Evolutionary conservation across 177 flowering plant genomes (phyloP).

Genomic region (Vitis hybrid): DNA sequence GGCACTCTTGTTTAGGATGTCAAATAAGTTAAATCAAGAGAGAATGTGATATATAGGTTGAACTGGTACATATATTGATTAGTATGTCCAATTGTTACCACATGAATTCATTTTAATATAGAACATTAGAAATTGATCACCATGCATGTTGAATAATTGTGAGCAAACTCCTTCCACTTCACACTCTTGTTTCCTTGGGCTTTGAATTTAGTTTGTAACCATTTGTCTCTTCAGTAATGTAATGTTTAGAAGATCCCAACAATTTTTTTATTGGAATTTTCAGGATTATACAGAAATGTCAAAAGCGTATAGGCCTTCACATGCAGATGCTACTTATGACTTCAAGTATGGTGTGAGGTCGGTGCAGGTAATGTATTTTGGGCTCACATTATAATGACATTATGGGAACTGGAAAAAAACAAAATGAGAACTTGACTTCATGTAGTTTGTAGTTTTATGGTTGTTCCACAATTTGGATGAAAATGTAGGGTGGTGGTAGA

Average conservation of each 20-base stretch:
- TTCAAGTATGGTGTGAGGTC: conserved; percentile 95
- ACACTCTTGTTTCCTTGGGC: too few species aligned
- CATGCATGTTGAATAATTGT: too few species aligned
- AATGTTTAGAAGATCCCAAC: neutral
- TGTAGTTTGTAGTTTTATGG: neutral
- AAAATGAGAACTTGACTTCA: neutral
- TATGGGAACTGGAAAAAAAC: neutral
- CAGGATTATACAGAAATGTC: conserved; percentile 98
- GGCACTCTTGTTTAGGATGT: too few species aligned
- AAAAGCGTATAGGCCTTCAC: conserved; percentile 90
- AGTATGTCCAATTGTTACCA: neutral
- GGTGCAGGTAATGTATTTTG: conserved; percentile 60
- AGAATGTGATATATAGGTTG: too few species aligned
- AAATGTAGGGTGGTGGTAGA: conserved; percentile 95
- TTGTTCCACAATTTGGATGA: conserved; percentile 2
- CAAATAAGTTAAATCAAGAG: too few species aligned
- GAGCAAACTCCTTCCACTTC: too few species aligned
- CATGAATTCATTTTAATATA: neutral
- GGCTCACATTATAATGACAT: neutral
- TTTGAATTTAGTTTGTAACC: neutral
- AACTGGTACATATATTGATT: too few species aligned
- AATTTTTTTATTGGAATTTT: conserved; percentile 12
- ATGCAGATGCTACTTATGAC: conserved; percentile 99
- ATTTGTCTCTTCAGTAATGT: neutral
- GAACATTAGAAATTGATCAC: neutral